Evolutionary conservation across 306 rosid genomes (phyloP).

Genomic region (Betula pendula): DNA sequence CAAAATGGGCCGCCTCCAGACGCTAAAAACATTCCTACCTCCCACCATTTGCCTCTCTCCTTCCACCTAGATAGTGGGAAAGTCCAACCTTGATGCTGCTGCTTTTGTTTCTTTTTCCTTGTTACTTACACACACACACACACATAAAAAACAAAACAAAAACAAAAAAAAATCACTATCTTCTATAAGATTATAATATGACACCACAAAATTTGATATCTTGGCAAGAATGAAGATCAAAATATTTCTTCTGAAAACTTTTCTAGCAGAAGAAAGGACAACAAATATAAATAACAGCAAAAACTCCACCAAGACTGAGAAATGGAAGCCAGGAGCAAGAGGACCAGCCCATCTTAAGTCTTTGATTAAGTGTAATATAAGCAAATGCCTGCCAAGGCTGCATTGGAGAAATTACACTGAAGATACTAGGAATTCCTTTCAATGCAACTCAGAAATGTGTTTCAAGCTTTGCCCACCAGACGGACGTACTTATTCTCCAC

Average conservation of each 20-base stretch:
- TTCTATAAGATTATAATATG: slow-evolving; percentile 11
- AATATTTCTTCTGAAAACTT: slow-evolving; percentile 6
- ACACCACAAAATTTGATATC: background rate
- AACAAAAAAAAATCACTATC: background rate
- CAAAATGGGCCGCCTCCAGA: too few species aligned
- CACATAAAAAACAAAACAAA: too few species aligned
- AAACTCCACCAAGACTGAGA: slow-evolving; percentile 7
- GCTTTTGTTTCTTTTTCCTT: too few species aligned
- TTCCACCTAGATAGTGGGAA: too few species aligned
- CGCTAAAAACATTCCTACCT: too few species aligned
- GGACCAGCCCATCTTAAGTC: slow-evolving; percentile 4
- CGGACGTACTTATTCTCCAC: slow-evolving; percentile 69
- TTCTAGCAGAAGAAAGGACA: background rate
- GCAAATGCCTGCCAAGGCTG: slow-evolving; percentile 22
- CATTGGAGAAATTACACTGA: slow-evolving; percentile 6
- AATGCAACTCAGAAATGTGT: background rate
- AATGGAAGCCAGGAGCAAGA: background rate
- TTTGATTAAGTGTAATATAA: background rate
- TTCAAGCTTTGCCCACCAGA: slow-evolving; percentile 57
- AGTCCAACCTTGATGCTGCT: too few species aligned
- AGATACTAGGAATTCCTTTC: slow-evolving; percentile 10
- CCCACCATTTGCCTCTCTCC: too few species aligned
- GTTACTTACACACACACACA: too few species aligned
- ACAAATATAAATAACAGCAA: background rate
- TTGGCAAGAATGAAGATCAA: slow-evolving; percentile 16